These are phyloP conservation scores for Paraconiothyrium sp. DNA, from an alignment of 2,329 filamentous ascomycete species.

Conservation along the genomic window DNA sequence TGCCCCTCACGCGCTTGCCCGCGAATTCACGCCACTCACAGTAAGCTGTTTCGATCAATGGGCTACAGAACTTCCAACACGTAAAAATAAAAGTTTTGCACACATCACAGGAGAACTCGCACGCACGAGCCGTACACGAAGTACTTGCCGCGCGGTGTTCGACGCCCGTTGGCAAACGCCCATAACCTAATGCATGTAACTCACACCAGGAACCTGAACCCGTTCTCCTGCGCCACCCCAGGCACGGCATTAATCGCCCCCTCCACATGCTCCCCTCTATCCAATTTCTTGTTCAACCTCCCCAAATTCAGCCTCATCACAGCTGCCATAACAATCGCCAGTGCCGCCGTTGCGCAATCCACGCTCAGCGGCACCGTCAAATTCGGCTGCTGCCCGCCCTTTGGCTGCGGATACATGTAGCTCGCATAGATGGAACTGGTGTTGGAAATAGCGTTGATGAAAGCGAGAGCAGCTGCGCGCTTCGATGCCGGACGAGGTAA, in stretches of 20 bases:
- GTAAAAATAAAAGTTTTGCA: no score
- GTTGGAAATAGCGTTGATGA: constrained; percentile 79
- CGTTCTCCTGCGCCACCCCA: constrained; percentile 65
- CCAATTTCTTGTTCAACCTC: constrained; percentile 74
- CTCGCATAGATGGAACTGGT: constrained; percentile 74
- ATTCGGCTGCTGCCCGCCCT: constrained; percentile 40
- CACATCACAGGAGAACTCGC: no score
- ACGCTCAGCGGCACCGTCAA: constrained; percentile 70
- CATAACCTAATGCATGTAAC: background rate
- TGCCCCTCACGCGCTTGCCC: background rate
- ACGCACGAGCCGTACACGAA: no score
- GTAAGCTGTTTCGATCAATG: no score
- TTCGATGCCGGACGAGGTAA: constrained; percentile 80
- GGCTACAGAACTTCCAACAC: no score
- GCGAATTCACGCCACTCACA: no score
- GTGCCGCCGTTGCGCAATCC: constrained; percentile 70
- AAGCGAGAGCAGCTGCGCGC: constrained; percentile 75
- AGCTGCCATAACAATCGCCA: constrained; percentile 72
- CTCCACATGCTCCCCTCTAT: constrained; percentile 66
- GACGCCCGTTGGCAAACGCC: no score
- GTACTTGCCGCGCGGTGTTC: no score
- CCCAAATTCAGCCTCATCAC: constrained; percentile 70
- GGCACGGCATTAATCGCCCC: constrained; percentile 65
- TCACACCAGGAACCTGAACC: constrained; percentile 73
- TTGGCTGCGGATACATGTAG: constrained; percentile 70